Base-by-base conservation (phyloP, 2,329 filamentous ascomycete genomes). In the Graphilbum ipis-grandicollis region DNA sequence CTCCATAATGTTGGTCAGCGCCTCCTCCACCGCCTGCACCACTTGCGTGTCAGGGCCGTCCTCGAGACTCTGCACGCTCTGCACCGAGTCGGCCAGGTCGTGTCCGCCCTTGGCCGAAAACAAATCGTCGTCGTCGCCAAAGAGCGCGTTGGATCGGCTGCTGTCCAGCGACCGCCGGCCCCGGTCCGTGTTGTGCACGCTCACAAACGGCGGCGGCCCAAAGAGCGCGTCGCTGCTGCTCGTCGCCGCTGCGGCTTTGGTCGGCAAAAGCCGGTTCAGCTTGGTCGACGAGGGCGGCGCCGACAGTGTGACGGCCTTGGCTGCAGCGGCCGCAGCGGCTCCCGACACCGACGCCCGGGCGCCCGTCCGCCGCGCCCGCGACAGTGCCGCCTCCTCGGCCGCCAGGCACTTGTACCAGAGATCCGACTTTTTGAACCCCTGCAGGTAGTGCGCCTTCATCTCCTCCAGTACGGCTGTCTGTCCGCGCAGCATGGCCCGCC, bases 321-420 rank as follows among this genome's bases (percentile, higher is more conserved):
- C 26, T 13, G 38, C 38, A 9, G 31, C 15, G 5, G 18, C 9
- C 25, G 44, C 26, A 35, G 39, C 31, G 36, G 48, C 21, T 31
- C 48, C 40, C 35, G 43, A 40, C 13, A 4, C 6, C 18, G 15
- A 8, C 25, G 36, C 22, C 28, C 19, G 15, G 26, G 33, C 26
- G 15, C 31, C 36, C 26, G 12, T 47, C 38, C 34, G 37, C 26
- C 19, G 18, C 33, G 35, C 21, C 17, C 33, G 36, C 26, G n/a
- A 47, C 37, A 51, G 62, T 2, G 69, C 64, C 31, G 71, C 66
- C 56, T 93, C 85, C 49, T 93, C 83, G 12, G 88, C 81, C 8
- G 88, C 84, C 1, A 98, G 65, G 52, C 86, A 94, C 54, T 98
- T 98, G 63, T 90, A 96, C 53, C 85, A 98, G 1, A 98, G 57